phyloP scores from a whole-genome alignment of 176 grass and related monocot species.

The Oryza coarctata region DNA sequence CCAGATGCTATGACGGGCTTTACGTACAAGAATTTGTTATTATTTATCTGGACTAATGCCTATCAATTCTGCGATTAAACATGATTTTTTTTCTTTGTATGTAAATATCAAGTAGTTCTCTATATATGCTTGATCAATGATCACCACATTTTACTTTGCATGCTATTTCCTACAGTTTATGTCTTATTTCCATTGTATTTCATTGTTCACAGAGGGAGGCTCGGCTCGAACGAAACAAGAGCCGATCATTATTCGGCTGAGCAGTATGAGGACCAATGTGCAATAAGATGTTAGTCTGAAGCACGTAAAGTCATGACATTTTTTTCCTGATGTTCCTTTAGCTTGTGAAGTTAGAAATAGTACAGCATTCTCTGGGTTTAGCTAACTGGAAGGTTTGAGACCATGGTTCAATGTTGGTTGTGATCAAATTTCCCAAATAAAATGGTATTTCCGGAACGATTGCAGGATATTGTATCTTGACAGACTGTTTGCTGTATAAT shows the following conservation, averaged over 20 bases:
- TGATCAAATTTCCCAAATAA: slow-evolving; percentile 21
- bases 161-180: background rate
- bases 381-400: slow-evolving; percentile 2
- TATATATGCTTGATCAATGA: background rate
- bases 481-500: background rate
- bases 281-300: slow-evolving; percentile 21
- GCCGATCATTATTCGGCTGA: slow-evolving; percentile 55
- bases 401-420: background rate
- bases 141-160: background rate
- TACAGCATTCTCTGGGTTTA: slow-evolving; percentile 1
- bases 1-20: background rate
- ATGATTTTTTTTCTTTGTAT: background rate
- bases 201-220: slow-evolving; percentile 69
- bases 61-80: background rate
- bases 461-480: background rate
- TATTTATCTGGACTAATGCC: background rate
- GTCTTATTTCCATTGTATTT: background rate
- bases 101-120: background rate
- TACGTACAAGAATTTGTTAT: too few species aligned
- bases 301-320: background rate
- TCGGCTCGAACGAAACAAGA: slow-evolving; percentile 67
- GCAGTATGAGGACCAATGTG: background rate
- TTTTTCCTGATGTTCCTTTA: slow-evolving; percentile 15
- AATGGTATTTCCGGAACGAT: background rate
- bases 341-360: slow-evolving; percentile 7